phyloP scores from a whole-genome alignment of 768 basidiomycete genomes.

The Kwoniella sp. region DNA sequence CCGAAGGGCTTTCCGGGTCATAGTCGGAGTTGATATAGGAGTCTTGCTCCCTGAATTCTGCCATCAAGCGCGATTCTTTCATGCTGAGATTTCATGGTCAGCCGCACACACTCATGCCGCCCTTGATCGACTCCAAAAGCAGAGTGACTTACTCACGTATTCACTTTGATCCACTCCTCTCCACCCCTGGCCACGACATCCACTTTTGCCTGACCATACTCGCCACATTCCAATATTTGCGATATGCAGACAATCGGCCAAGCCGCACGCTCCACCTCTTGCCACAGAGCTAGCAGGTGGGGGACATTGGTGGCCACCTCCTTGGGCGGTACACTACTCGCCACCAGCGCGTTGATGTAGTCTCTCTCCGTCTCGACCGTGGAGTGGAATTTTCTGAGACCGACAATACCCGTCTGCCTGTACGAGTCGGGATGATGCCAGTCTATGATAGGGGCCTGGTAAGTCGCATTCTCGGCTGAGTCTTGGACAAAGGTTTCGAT shows the following conservation, averaged over 20 bases:
- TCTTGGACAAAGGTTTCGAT: slow-evolving; percentile 14
- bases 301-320: slow-evolving; percentile 64
- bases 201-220: slow-evolving; percentile 58
- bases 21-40: slow-evolving; percentile 66
- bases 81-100: slow-evolving; percentile 54
- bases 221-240: slow-evolving; percentile 19
- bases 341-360: slow-evolving; percentile 28
- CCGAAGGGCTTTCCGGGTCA: slow-evolving; percentile 47
- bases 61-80: slow-evolving; percentile 68
- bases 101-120: neutral
- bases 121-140: neutral
- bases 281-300: slow-evolving; percentile 76
- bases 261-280: slow-evolving; percentile 64
- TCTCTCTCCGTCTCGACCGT: slow-evolving; percentile 25
- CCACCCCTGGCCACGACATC: slow-evolving; percentile 76
- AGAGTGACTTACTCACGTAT: slow-evolving; percentile 62
- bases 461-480: slow-evolving; percentile 11
- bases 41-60: slow-evolving; percentile 80
- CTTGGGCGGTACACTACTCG: slow-evolving; percentile 14
- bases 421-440: slow-evolving; percentile 35
- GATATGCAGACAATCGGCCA: slow-evolving; percentile 59
- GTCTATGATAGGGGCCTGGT: slow-evolving; percentile 44
- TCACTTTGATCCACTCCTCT: slow-evolving; percentile 73
- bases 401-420: slow-evolving; percentile 28
- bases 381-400: slow-evolving; percentile 35